Evolutionary conservation across 2,329 filamentous ascomycete species (phyloP).

Genomic region (Raffaelea albimanens): DNA sequence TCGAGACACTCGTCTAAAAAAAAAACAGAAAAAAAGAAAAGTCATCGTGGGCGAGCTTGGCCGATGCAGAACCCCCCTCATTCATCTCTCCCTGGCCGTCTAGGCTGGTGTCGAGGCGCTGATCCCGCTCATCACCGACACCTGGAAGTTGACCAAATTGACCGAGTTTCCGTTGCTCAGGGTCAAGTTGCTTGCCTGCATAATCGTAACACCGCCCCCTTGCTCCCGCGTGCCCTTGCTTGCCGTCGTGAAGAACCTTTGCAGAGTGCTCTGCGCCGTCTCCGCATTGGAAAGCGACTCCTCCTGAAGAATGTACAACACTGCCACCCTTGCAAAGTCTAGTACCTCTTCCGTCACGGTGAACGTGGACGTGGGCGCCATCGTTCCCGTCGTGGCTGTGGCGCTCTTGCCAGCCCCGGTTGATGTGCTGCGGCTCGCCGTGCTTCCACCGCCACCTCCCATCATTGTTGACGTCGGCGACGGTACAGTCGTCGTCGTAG

Average conservation of each 20-base stretch:
- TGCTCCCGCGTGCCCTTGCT: background rate
- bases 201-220: conserved; percentile 15
- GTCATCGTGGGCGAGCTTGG: too few species aligned
- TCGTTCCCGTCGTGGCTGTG: background rate
- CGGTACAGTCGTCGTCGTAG: conserved; percentile 16
- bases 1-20: too few species aligned
- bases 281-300: background rate
- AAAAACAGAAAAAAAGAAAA: too few species aligned
- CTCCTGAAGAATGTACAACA: too few species aligned
- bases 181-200: conserved; percentile 27
- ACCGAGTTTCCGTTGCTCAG: conserved; percentile 31
- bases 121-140: background rate
- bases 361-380: too few species aligned
- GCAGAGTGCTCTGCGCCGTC: too few species aligned
- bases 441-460: background rate
- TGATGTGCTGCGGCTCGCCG: background rate
- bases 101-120: background rate
- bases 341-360: too few species aligned
- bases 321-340: too few species aligned
- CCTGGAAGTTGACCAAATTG: conserved; percentile 36
- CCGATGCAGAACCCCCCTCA: too few species aligned
- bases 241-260: too few species aligned
- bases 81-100: too few species aligned
- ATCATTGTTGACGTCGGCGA: conserved; percentile 2
- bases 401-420: background rate